Percentiles rank a stretch among this genome's conserved stretches.
These are phyloP conservation scores for Macaranga tanarius DNA, from an alignment of 441 rosid species.

Conservation along the genomic window DNA sequence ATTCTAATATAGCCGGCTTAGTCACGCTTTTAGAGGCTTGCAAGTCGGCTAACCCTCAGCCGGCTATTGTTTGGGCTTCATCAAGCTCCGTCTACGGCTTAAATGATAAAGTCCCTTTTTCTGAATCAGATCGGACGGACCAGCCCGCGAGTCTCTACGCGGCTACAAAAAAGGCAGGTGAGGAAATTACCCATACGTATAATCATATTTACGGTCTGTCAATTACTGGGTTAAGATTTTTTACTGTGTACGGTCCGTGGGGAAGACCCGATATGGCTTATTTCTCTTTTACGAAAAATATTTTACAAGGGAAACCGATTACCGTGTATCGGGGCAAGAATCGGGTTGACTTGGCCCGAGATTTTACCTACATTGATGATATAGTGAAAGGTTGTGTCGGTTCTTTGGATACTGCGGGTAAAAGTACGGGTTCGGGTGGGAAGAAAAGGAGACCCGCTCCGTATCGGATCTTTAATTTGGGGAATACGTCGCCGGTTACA, in stretches of 20 bases:
- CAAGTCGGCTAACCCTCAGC: constrained; percentile 83
- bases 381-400: constrained; percentile 85
- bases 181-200: constrained; percentile 85
- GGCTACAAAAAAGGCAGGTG: constrained; percentile 93
- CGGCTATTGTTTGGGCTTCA: constrained; percentile 88
- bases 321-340: constrained; percentile 78
- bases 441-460: constrained; percentile 74
- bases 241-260: constrained; percentile 95
- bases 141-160: constrained; percentile 91
- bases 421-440: constrained; percentile 87
- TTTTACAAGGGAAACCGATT: constrained; percentile 79
- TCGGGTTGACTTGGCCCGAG: constrained; percentile 77
- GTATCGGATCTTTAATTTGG: constrained; percentile 75
- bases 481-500: constrained; percentile 87
- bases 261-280: constrained; percentile 98
- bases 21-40: constrained; percentile 76
- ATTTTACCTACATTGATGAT: constrained; percentile 91
- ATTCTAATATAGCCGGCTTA: constrained; percentile 78
- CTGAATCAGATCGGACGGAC: constrained; percentile 75
- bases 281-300: constrained; percentile 74
- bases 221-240: constrained; percentile 81
- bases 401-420: constrained; percentile 68
- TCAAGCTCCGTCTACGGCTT: constrained; percentile 91
- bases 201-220: constrained; percentile 92
- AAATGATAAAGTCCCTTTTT: constrained; percentile 74